phyloP scores from a whole-genome alignment of 371 early-diverging fungal genomes.

The Mucor lusitanicus region DNA sequence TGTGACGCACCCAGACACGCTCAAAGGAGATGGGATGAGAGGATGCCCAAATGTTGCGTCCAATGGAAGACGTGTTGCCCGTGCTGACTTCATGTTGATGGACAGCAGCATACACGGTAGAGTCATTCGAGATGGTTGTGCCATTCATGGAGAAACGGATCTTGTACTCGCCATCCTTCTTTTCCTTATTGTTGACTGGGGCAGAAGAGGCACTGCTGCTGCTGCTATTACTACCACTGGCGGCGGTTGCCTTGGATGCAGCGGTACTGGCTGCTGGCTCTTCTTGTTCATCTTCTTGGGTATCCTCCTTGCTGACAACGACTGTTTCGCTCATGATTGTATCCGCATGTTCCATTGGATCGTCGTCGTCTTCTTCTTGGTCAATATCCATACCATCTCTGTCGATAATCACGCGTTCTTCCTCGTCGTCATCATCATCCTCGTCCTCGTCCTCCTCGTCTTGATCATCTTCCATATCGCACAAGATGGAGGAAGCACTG shows the following conservation, averaged over 20 bases:
- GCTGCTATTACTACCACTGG: background rate
- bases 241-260: background rate
- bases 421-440: conserved; percentile 37
- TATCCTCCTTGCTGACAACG: conserved; percentile 11
- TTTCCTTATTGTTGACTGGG: background rate
- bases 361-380: too few relatives aligned
- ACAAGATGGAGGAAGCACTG: background rate
- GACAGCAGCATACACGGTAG: conserved; percentile 65
- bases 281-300: background rate
- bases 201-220: background rate
- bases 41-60: conserved; percentile 50
- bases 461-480: conserved; percentile 7
- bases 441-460: conserved; percentile 6
- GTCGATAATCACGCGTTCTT: conserved; percentile 26
- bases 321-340: conserved; percentile 12
- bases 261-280: background rate
- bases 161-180: conserved; percentile 47
- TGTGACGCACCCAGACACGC: conserved; percentile 30
- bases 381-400: conserved; percentile 31
- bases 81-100: conserved; percentile 51
- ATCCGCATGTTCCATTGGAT: background rate
- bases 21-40: conserved; percentile 59
- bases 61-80: background rate
- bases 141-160: conserved; percentile 58
- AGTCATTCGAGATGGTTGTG: conserved; percentile 50